Base-by-base conservation (phyloP, 192 early-diverging fungal species). In the Spizellomyces sp. region DNA sequence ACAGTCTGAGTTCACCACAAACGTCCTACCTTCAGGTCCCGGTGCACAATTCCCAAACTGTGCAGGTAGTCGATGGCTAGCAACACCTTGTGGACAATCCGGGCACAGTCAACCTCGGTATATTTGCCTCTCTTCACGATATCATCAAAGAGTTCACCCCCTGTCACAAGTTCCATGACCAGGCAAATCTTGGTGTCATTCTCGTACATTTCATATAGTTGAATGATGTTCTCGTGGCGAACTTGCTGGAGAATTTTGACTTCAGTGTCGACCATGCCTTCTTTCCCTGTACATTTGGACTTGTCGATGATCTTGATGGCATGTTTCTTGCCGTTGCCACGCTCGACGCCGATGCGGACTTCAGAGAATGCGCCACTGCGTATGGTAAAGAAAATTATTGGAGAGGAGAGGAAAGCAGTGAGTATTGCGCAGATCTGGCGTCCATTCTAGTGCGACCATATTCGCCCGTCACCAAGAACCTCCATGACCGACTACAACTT, bases 81-180 rank as follows among this genome's bases (percentile, higher is more conserved):
- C 43, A 96, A 79, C 6, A 98, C 80, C 77, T 94, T 91, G 44
- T 86, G 83, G 64, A 98, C 83, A 27, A 98, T 87, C 19, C 82
- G 85, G 0, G 93, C 85, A 12, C 92, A 83, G 47, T 97, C 92
- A 42, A 76, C 64, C 79, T 98, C 96, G 42, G 84, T 79, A 62
- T 93, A 87, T 47, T 80, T 85, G 58, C 90, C 87, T 36, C 89
- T 87, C 42, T 86, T 88, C 22, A 92, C 89, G 62, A 98, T 95
- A 45, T 91, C 89, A 66, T 96, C 95, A 80, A 98, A 98, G 14
- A 98, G 80, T 76, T 98, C 96, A 58, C 95, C 95, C 65, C 92
- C 94, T 9, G 85, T 83, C 5, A 92, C 91, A 63, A 86, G 75
- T 66, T 86, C 85, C 85, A 86, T 86, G n/a, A 86, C 75, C 27